Percentiles rank a stretch among this genome's conserved stretches.
phyloP scores from a whole-genome alignment of 2,329 filamentous ascomycete genomes.

The Stagonosporopsis chrysanthemi region DNA sequence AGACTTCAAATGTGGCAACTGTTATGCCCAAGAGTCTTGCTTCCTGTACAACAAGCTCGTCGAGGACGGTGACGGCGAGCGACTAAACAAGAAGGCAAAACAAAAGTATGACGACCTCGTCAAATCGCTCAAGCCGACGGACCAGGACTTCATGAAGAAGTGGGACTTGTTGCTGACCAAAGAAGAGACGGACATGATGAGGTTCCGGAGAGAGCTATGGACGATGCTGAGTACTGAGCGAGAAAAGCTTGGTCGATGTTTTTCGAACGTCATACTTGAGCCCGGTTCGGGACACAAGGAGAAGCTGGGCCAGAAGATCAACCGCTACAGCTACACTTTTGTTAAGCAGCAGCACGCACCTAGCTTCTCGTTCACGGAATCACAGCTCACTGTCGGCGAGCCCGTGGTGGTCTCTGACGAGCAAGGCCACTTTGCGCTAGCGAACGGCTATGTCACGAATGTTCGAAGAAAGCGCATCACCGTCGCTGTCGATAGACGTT shows the following conservation, averaged over 20 bases:
- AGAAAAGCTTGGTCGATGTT: conserved; percentile 88
- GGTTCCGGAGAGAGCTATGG: conserved; percentile 89
- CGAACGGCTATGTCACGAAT: conserved; percentile 86
- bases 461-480: conserved; percentile 78
- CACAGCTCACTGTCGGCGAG: conserved; percentile 84
- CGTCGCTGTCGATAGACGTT: conserved; percentile 86
- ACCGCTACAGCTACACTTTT: conserved; percentile 87
- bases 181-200: conserved; percentile 90
- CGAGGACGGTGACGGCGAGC: conserved; percentile 81
- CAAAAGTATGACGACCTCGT: conserved; percentile 84
- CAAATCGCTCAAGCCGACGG: conserved; percentile 74
- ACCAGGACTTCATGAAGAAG: conserved; percentile 87
- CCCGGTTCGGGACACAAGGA: conserved; percentile 77
- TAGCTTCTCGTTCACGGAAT: conserved; percentile 87
- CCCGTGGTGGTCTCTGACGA: conserved; percentile 97
- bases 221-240: conserved; percentile 91
- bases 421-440: conserved; percentile 90
- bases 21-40: conserved; percentile 89
- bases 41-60: conserved; percentile 93
- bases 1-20: conserved; percentile 81
- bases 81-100: conserved; percentile 79
- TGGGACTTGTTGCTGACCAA: conserved; percentile 95
- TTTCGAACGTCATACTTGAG: conserved; percentile 84
- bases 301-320: conserved; percentile 78
- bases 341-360: conserved; percentile 69